Base-by-base conservation (phyloP, 2,329 filamentous ascomycete genomes). In the Neofusicoccum kwambonambiense region DNA sequence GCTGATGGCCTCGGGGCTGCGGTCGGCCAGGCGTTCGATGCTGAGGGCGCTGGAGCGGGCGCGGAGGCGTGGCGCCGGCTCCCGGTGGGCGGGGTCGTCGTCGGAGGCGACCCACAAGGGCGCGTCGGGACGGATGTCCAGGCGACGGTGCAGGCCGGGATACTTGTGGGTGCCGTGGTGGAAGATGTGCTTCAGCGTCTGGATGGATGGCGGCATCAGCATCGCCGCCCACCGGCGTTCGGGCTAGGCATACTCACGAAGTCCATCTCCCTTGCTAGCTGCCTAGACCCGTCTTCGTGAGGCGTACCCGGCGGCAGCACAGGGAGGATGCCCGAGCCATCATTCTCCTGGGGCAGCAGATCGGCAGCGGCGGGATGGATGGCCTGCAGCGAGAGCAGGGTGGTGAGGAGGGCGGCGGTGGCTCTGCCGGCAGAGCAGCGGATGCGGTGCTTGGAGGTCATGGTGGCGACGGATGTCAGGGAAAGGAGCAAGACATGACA, bases 11-110 rank as follows among this genome's bases (percentile, higher is more conserved):
- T 86, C 87, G 15, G 89, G 88, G 31, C 90, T 86, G 64, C 95
- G 86, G 75, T 98, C 92, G 13, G 86, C 86, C 47, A 99, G 82
- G 54, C 95, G 87, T 75, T 97, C 87, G 69, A 99, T 96, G 68
- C 83, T 86, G 64, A 88, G 79, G 9, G 87, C 77, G 58, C 82
- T 83, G 57, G 91, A 93, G 72, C 84, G 88, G 41, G 73, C 84
- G 77, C 64, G 79, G 77, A 76, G 81, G 79, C 19, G 82, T 68
- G 73, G 78, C 62, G 72, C 80, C 68, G 77, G 80, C 74, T 76
- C 79, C 76, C 68, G 72, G 41, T 68, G 67, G 13, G 69, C 62
- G 3, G 66, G 52, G 31, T 71, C 83, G 64, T 87, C 87, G 62
- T 89, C 87, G 60, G 84, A 83, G 11, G 85, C 81, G 64, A 90